Evolutionary conservation across 495 filamentous ascomycete genomes (phyloP).

Genomic region (Pseudotulostoma volvatum): DNA sequence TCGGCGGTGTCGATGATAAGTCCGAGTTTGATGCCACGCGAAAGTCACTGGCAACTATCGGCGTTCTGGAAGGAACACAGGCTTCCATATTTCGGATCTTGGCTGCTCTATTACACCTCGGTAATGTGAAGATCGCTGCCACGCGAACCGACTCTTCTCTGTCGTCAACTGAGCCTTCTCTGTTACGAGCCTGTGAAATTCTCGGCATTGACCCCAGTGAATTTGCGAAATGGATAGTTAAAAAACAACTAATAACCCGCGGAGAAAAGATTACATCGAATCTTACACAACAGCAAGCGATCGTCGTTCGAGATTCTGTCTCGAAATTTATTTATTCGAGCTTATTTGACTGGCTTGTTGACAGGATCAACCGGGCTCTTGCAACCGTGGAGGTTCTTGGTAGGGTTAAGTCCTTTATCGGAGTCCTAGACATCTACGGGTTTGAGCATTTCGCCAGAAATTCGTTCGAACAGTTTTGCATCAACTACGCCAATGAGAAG

Average conservation of each 20-base stretch:
- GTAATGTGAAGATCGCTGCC: constrained; percentile 88
- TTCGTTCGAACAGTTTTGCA: constrained; percentile 99
- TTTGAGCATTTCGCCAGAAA: constrained; percentile 99
- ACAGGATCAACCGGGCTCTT: constrained; percentile 79
- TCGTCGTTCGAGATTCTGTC: constrained; percentile 92
- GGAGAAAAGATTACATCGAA: constrained; percentile 98
- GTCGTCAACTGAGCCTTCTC: constrained; percentile 59
- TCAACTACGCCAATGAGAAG: constrained; percentile 99
- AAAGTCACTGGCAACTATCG: constrained; percentile 74
- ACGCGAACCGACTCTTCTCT: constrained; percentile 77
- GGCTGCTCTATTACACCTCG: constrained; percentile 83
- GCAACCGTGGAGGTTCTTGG: constrained; percentile 76
- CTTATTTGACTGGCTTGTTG: constrained; percentile 96
- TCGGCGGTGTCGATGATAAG: constrained; percentile 92
- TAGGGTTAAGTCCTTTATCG: constrained; percentile 84
- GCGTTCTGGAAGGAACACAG: constrained; percentile 58
- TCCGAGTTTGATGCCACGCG: constrained; percentile 81
- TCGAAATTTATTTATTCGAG: constrained; percentile 98
- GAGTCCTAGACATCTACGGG: constrained; percentile 98
- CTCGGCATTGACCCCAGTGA: constrained; percentile 74
- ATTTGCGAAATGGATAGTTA: constrained; percentile 98
- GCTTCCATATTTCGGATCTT: constrained; percentile 78
- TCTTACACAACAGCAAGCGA: constrained; percentile 80
- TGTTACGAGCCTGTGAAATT: constrained; percentile 68
- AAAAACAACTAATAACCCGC: constrained; percentile 93